A percentile compares a stretch with the other conserved stretches of the same genome.
These are phyloP conservation scores for Russula olivacea DNA, from an alignment of 768 basidiomycete species.

Conservation along the genomic window DNA sequence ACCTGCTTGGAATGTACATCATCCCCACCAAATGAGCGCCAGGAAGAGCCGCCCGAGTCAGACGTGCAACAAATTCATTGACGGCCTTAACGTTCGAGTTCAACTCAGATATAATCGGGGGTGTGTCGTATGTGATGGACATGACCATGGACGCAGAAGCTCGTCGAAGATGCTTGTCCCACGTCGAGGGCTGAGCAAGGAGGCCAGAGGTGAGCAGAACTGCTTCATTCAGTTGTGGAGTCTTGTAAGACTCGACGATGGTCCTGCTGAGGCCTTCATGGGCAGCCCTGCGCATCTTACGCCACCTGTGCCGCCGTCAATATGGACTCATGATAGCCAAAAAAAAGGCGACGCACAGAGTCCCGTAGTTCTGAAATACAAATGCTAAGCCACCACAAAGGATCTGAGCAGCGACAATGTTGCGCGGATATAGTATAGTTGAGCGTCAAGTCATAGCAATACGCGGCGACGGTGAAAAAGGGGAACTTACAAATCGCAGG, in stretches of 20 bases:
- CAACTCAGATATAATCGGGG: constrained; percentile 12
- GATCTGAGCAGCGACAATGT: constrained; percentile 22
- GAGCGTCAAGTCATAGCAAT: background rate
- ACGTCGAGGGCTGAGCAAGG: constrained; percentile 10
- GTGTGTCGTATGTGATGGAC: constrained; percentile 20
- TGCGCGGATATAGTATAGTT: background rate
- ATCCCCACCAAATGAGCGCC: constrained; percentile 24
- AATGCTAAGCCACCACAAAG: constrained; percentile 18
- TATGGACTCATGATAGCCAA: background rate
- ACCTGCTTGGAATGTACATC: constrained; percentile 22
- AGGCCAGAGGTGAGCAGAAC: constrained; percentile 16
- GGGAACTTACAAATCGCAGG: constrained; percentile 52
- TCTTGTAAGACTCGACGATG: constrained; percentile 10
- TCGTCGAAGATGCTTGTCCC: constrained; percentile 19
- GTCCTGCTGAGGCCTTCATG: constrained; percentile 18
- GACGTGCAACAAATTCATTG: constrained; percentile 19
- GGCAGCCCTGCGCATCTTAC: constrained; percentile 19
- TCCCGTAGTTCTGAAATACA: constrained; percentile 19
- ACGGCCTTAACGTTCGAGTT: constrained; percentile 16
- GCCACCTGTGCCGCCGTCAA: constrained; percentile 18
- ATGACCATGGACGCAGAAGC: constrained; percentile 21
- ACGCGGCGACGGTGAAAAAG: background rate
- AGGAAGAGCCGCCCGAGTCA: constrained; percentile 20
- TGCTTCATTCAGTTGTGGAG: constrained; percentile 13
- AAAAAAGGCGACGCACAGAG: constrained; percentile 7